phyloP scores from a whole-genome alignment of 805 yeast species.

The Naumovozyma dairenensis region DNA sequence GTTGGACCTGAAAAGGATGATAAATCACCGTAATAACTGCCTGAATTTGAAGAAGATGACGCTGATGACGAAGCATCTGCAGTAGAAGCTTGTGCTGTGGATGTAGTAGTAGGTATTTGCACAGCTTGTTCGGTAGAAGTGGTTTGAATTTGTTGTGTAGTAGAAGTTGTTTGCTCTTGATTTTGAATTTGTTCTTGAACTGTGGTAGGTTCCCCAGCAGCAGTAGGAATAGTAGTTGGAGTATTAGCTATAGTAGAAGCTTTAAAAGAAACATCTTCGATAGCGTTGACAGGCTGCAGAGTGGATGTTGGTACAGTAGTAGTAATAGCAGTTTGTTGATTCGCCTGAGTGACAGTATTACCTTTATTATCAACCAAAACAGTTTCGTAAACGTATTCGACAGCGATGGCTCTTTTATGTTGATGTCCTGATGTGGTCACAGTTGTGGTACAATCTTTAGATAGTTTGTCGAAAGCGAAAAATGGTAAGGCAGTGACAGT shows the following conservation, averaged over 20 bases:
- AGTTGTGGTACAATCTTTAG: conserved; percentile 23
- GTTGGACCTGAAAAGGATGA: conserved; percentile 47
- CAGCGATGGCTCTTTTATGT: conserved; percentile 44
- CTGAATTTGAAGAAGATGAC: conserved; percentile 30
- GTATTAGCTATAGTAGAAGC: conserved; percentile 2
- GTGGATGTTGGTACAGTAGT: conserved; percentile 1
- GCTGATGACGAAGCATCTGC: conserved; percentile 24
- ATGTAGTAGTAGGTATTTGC: conserved; percentile 18
- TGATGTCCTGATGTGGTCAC: conserved; percentile 32
- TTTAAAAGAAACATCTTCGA: not conserved
- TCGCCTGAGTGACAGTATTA: conserved; percentile 28
- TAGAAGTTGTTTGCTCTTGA: conserved; percentile 19
- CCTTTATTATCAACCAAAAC: conserved; percentile 44
- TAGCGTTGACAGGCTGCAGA: not conserved
- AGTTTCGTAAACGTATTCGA: conserved; percentile 45
- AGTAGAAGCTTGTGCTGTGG: conserved; percentile 13
- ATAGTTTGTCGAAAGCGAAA: conserved; percentile 11
- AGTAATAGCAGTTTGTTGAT: conserved; percentile 4
- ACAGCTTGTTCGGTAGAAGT: conserved; percentile 11
- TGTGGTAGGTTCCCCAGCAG: conserved; percentile 9
- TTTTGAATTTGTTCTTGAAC: conserved; percentile 8
- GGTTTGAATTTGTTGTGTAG: too few relatives aligned
- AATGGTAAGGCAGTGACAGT: conserved; percentile 25
- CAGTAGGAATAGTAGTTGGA: conserved; percentile 11
- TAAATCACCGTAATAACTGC: conserved; percentile 48